These are phyloP conservation scores for Stephania yunnanensis DNA, from an alignment of 164 flowering plant species.

Conservation along the genomic window DNA sequence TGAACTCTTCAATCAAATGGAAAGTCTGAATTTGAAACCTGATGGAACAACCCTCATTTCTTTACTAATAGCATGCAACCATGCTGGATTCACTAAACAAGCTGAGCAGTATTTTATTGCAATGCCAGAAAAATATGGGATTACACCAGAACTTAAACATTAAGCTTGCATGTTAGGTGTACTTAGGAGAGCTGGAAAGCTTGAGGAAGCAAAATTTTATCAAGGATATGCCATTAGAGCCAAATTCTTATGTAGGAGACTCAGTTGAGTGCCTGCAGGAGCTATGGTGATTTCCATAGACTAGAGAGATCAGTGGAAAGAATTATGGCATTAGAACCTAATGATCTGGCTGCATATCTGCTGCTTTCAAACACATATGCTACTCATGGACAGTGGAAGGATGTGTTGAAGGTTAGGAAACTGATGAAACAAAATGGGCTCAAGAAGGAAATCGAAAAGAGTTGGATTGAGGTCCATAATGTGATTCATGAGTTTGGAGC, in stretches of 20 bases:
- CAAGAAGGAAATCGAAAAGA: slow-evolving; percentile 18
- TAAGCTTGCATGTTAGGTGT: slow-evolving; percentile 17
- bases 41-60: slow-evolving; percentile 12
- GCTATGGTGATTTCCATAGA: slow-evolving; percentile 11
- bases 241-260: slow-evolving; percentile 19
- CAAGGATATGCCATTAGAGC: slow-evolving; percentile 11
- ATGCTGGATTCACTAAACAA: slow-evolving; percentile 15
- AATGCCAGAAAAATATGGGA: slow-evolving; percentile 15
- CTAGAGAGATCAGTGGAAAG: slow-evolving; percentile 14
- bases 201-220: slow-evolving; percentile 22
- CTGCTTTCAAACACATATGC: slow-evolving; percentile 24
- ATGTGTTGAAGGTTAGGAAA: slow-evolving; percentile 8
- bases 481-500: slow-evolving; percentile 18
- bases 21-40: slow-evolving; percentile 10
- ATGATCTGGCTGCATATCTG: slow-evolving; percentile 19
- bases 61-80: slow-evolving; percentile 17
- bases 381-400: slow-evolving; percentile 17
- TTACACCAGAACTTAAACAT: slow-evolving; percentile 17
- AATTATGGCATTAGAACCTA: slow-evolving; percentile 15
- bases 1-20: slow-evolving; percentile 17
- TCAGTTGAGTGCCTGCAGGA: slow-evolving; percentile 16
- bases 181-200: slow-evolving; percentile 13
- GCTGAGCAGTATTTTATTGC: slow-evolving; percentile 11
- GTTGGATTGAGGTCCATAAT: slow-evolving; percentile 17
- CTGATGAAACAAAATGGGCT: slow-evolving; percentile 18